A percentile compares a stretch with the other conserved stretches of the same genome.
Evolutionary conservation across 306 rosid species (phyloP).

Genomic region (Cucurbita pepo): DNA sequence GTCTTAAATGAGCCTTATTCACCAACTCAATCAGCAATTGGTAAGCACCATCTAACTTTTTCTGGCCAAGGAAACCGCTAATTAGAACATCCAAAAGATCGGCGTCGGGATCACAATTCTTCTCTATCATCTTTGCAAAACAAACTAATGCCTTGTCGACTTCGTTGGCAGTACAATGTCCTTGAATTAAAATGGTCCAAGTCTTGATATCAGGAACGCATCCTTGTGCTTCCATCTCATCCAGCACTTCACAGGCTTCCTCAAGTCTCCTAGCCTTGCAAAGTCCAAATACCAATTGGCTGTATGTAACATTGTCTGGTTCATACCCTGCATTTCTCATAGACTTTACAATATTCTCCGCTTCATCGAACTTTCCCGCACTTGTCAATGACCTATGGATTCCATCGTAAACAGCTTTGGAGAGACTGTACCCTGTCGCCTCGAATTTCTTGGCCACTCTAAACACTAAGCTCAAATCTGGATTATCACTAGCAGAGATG

Average conservation of each 20-base stretch:
- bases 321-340: conserved; percentile 67
- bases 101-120: conserved; percentile 44
- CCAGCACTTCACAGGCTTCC: conserved; percentile 62
- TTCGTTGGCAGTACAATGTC: conserved; percentile 62
- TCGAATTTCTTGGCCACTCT: conserved; percentile 57
- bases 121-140: conserved; percentile 55
- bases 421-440: conserved; percentile 34
- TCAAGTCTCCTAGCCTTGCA: conserved; percentile 53
- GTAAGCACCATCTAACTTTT: conserved; percentile 46
- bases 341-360: conserved; percentile 31
- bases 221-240: conserved; percentile 63
- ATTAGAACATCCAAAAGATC: conserved; percentile 50
- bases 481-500: conserved; percentile 24
- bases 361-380: conserved; percentile 58
- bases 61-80: conserved; percentile 36
- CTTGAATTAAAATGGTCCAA: conserved; percentile 87
- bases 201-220: conserved; percentile 76
- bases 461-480: conserved; percentile 43
- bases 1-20: conserved; percentile 25
- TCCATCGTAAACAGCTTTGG: conserved; percentile 68
- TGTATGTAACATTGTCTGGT: conserved; percentile 70
- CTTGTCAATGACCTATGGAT: conserved; percentile 65
- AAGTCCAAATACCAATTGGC: conserved; percentile 72
- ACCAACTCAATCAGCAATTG: conserved; percentile 44
- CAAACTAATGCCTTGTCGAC: conserved; percentile 42